Conservation (phyloP, 495 filamentous ascomycete genomes). For the Hyphodiscus hymeniophilus region DNA sequence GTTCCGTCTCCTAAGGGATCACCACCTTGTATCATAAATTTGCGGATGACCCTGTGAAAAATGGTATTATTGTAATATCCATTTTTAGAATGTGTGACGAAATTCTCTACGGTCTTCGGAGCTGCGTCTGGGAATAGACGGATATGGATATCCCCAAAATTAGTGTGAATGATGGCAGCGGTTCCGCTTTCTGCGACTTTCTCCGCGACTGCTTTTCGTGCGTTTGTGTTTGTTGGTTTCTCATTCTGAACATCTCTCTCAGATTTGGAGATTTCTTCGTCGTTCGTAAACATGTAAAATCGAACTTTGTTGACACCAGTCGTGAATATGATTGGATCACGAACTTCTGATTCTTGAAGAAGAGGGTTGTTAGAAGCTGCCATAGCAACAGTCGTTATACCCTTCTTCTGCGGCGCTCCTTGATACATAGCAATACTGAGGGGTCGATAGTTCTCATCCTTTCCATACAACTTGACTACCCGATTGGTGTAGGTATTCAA, state of each 20-base stretch:
- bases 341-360: conserved; percentile 81
- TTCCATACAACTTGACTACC: conserved; percentile 78
- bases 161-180: conserved; percentile 82
- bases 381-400: conserved; percentile 92
- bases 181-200: conserved; percentile 65
- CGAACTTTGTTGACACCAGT: conserved; percentile 84
- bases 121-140: conserved; percentile 89
- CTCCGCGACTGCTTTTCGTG: conserved; percentile 38
- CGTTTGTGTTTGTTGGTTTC: conserved; percentile 55
- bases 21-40: conserved; percentile 97
- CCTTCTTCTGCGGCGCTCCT: conserved; percentile 87
- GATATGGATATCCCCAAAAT: conserved; percentile 88
- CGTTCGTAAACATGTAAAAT: conserved; percentile 98
- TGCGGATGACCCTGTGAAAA: conserved; percentile 94
- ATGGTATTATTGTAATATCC: conserved; percentile 97
- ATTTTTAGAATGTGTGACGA: conserved; percentile 78
- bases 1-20: conserved; percentile 94
- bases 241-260: conserved; percentile 93
- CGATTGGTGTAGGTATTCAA: conserved; percentile 92
- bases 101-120: conserved; percentile 97
- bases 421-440: conserved; percentile 87
- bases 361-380: conserved; percentile 90
- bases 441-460: conserved; percentile 79
- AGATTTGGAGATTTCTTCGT: conserved; percentile 72
- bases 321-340: conserved; percentile 80